Evolutionary conservation across 352 stramenopile genomes (phyloP), one percentile per base, ranked within the genome.

Genomic region (Pythium insidiosum): DNA sequence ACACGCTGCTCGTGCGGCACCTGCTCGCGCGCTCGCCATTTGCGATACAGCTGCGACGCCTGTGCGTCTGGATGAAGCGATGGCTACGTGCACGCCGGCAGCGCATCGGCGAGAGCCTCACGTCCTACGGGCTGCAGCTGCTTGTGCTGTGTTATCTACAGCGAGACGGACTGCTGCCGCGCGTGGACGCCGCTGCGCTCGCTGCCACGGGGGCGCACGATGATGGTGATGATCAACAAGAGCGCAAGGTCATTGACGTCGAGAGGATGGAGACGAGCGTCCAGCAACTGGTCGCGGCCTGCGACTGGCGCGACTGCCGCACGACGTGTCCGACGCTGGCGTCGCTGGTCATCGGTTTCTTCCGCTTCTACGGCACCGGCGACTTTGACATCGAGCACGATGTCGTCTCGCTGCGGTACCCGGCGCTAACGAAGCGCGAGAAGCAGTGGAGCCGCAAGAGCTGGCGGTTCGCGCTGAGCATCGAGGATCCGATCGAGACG

Each of bases 401-500:
- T 13, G 66, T 93, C 16, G 68, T 88, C 23, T 76, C 63, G 47
- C 38, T 93, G n/a, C 75, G 77, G 10, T 45, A 41, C 13, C 41
- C 53, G 1, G 10, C 50, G 10, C 24, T 75, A 30, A 63, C 41
- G 25, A 85, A 87, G 36, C 43, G 34, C 3, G 49, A 58, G 42
- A 84, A 81, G 45, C 22, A 56, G 5, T 88, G 73, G 74, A 66
- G 42, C 23, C 58, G 65, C 6, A 66, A 59, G 41, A 47, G 49
- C 5, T 71, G 61, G 66, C 56, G 53, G 3, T 47, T 38, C 4
- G 69, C 65, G 7, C 38, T 93, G 2, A 73, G 70, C 23, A 60
- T 93, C n/a, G 75, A 93, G 66, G 80, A 90, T 33, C 80, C 80
- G 0, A 73, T 93, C 15, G 80, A 93, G 52, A 67, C 46, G 5